A percentile compares a stretch with the other conserved stretches of the same genome.
These are phyloP conservation scores for Cutaneotrichosporon sp. DNA, from an alignment of 1,284 basidiomycete genomes.

Conservation along the genomic window DNA sequence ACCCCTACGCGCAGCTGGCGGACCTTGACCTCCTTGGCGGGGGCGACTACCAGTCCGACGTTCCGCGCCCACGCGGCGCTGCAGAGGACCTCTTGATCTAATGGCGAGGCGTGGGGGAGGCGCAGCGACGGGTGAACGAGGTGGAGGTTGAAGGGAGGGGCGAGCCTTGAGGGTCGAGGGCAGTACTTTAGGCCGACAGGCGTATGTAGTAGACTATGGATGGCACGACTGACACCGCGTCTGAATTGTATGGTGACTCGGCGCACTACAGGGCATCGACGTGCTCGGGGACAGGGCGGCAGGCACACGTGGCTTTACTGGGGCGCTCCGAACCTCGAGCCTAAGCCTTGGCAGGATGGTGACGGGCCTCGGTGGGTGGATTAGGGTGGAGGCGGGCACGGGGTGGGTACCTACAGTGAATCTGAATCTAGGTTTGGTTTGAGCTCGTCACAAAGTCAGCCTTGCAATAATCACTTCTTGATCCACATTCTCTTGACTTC, in stretches of 20 bases:
- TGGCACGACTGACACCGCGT: background rate
- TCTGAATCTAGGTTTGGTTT: background rate
- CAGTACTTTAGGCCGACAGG: background rate
- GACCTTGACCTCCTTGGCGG: slow-evolving; percentile 47
- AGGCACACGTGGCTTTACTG: background rate
- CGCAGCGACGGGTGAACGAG: background rate
- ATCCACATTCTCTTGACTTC: background rate
- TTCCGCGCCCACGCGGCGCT: slow-evolving; percentile 42
- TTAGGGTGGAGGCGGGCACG: background rate
- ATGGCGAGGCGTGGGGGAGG: background rate
- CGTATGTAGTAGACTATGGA: slow-evolving; percentile 7
- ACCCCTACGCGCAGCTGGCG: slow-evolving; percentile 51
- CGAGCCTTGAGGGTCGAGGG: background rate
- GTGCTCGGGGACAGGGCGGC: background rate
- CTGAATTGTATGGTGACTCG: no score
- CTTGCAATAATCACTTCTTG: background rate
- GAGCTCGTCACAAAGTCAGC: background rate
- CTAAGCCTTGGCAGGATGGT: background rate
- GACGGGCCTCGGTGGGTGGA: background rate
- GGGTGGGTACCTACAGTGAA: background rate
- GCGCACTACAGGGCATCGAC: no score
- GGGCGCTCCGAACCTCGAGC: no score
- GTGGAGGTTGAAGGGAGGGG: background rate
- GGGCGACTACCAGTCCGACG: slow-evolving; percentile 47
- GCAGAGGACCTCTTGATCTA: slow-evolving; percentile 43